phyloP scores from a whole-genome alignment of 495 filamentous ascomycete species.

The Penicillium ucsense region DNA sequence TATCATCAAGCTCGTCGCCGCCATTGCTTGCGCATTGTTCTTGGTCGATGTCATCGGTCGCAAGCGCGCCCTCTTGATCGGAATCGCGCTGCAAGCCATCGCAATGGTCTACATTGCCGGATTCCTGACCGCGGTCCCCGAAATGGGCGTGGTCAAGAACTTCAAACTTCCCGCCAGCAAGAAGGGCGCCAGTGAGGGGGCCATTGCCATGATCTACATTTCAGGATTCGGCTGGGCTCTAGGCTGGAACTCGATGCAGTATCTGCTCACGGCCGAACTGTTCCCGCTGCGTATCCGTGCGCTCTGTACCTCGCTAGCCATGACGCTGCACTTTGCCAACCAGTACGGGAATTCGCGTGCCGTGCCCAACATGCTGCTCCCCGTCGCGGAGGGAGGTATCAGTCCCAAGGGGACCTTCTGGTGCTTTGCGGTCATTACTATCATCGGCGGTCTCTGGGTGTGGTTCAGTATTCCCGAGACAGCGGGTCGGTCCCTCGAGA shows the following conservation, averaged over 20 bases:
- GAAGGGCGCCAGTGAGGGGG: constrained; percentile 37
- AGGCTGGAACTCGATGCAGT: constrained; percentile 70
- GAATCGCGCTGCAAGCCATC: constrained; percentile 53
- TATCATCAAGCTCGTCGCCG: constrained; percentile 56
- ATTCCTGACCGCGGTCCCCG: constrained; percentile 49
- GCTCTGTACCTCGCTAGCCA: constrained; percentile 30
- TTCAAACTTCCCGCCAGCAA: constrained; percentile 22
- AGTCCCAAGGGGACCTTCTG: constrained; percentile 52
- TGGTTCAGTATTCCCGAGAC: constrained; percentile 41
- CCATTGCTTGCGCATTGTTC: constrained; percentile 57
- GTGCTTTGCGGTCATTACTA: constrained; percentile 55
- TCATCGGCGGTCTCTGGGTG: constrained; percentile 49
- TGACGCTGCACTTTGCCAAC: constrained; percentile 59
- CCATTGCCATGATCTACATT: constrained; percentile 58
- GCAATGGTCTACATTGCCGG: constrained; percentile 60
- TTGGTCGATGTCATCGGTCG: constrained; percentile 67
- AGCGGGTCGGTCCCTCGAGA: constrained; percentile 32
- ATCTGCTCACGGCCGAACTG: constrained; percentile 64
- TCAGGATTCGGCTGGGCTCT: constrained; percentile 61
- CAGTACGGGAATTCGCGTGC: constrained; percentile 59
- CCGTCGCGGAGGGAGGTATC: constrained; percentile 38
- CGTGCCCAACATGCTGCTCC: constrained; percentile 43
- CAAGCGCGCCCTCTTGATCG: constrained; percentile 55
- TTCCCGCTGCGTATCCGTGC: constrained; percentile 53
- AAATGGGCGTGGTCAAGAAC: constrained; percentile 27